Evolutionary conservation across 345 rosid genomes (phyloP), one percentile per base, ranked within the genome.

Genomic region (Eucalyptus sp.): DNA sequence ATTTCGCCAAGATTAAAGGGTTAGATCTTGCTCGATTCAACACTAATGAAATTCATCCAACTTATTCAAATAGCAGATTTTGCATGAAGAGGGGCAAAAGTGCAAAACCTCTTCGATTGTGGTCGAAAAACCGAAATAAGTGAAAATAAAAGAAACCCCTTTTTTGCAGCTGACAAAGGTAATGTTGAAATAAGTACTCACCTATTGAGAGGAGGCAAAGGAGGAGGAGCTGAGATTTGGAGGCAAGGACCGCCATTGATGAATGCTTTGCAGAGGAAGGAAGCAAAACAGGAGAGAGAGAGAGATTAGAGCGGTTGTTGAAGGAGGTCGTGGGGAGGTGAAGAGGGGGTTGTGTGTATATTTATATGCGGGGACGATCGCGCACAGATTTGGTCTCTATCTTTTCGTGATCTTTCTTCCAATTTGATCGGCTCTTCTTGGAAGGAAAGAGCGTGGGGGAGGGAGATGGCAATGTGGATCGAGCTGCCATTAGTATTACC

Each of bases 321-420:
- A 86, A 86, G 87, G 66, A 50, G 58, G 87, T 33, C 87, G 48
- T 86, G 87, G 29, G 29, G 64, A 52, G 44, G 64, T 41, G 48
- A 37, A 71, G 81, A 37, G 46, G 25, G 81, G 81, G 46, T 37
- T 43, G 81, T 71, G 46, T 24, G 29, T 41, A 41, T 41, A 41
- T 41, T 76, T 76, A 20, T 41, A 22, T 4, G 25, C 24, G 84
- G 29, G 27, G 48, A 71, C 5, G 81, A 41, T 41, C 5, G 29
- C 83, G 12, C 48, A 41, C 83, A 2, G 83, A 37, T 76, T 76
- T 11, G 10, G 5, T 41, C 12, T 49, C 89, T 43, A 76, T 89
- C 94, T 91, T 92, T 90, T 48, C 89, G 89, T 92, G 94, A 91
- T 58, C 90, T 14, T 48, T 33, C 29, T 33, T 29, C n/a, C 37